These are phyloP conservation scores for Sordariomycetes sp. DNA, from an alignment of 2,329 filamentous ascomycete genomes.

Conservation along the genomic window DNA sequence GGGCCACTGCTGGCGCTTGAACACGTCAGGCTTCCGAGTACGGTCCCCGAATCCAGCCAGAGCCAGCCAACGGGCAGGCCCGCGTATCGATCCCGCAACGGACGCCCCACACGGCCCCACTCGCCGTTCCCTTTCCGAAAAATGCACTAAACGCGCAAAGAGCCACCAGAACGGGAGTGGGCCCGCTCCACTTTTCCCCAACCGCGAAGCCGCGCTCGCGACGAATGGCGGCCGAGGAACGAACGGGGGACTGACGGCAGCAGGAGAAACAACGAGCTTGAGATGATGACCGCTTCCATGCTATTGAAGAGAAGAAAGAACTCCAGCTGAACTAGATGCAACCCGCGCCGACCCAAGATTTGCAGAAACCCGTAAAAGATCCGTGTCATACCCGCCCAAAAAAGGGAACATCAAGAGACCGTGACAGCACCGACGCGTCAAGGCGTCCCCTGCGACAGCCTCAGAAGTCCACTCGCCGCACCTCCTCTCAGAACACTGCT, in stretches of 20 bases:
- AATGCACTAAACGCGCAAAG: too few relatives aligned
- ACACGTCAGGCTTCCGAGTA: too few relatives aligned
- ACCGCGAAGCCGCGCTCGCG: neutral
- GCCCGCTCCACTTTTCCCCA: neutral
- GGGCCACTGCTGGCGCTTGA: too few relatives aligned
- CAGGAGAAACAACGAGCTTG: neutral
- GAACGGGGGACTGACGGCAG: too few relatives aligned
- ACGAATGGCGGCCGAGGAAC: too few relatives aligned
- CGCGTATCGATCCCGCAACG: too few relatives aligned
- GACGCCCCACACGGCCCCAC: too few relatives aligned
- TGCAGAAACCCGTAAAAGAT: neutral
- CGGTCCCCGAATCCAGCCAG: too few relatives aligned
- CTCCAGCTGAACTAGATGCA: neutral
- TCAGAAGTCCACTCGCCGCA: conserved; percentile 41
- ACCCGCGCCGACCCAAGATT: neutral
- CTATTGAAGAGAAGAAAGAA: neutral
- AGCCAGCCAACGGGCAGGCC: too few relatives aligned
- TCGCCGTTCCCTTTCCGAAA: neutral
- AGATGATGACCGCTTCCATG: neutral
- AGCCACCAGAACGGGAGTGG: too few relatives aligned
- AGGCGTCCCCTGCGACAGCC: conserved; percentile 23
- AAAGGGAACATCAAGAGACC: neutral
- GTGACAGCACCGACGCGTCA: neutral
- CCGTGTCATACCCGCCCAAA: neutral
- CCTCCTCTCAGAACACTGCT: conserved; percentile 35